Base-by-base conservation (phyloP, 2,329 filamentous ascomycete genomes). In the Ascochyta clinopodiicola region DNA sequence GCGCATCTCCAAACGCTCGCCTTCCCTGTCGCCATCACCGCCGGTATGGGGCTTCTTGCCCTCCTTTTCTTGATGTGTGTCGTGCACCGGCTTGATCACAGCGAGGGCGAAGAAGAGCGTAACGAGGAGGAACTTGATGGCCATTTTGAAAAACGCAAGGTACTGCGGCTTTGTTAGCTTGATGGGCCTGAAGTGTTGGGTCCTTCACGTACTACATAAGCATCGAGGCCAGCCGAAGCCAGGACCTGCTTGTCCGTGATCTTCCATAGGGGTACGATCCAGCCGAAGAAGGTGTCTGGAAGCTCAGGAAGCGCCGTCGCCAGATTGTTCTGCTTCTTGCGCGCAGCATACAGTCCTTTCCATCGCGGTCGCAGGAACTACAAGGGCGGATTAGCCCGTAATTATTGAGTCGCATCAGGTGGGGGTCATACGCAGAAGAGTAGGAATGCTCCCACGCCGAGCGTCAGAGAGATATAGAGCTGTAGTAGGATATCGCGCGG, bases 101-200 rank as follows among this genome's bases (percentile, higher is more conserved):
- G 85, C 81, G 32, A 90, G 81, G 25, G 93, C 89, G 69, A 98
- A 92, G 75, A 96, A 86, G 52, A 95, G 85, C 67, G 96, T 89
- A 46, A 90, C 79, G 15, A 85, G 79, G 45, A 98, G 88, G 64
- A 97, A 89, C 59, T 89, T 91, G 62, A 92, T 90, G 12, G 94
- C 89, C 86, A 98, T 95, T 74, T 93, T 96, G 82, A 97, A 98
- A 77, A 99, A 99, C 15, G 89, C 86, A 13, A 99, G 82, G 72
- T 99, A 97, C 84, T 86, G 38, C 13, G 68, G 50, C 17, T 9
- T 3, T 39, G 29, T 67, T 35, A 67, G 55, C 46, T 44, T 7
- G 5, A 17, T 3, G 15, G 8, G 13, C 12, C 19, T 15, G 9
- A 17, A 10, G 17, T 15, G 2, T 17, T 8, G n/a, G 13, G 7